Evolutionary conservation across 176 grass and related monocot species (phyloP).

Genomic region (Avena insularis): DNA sequence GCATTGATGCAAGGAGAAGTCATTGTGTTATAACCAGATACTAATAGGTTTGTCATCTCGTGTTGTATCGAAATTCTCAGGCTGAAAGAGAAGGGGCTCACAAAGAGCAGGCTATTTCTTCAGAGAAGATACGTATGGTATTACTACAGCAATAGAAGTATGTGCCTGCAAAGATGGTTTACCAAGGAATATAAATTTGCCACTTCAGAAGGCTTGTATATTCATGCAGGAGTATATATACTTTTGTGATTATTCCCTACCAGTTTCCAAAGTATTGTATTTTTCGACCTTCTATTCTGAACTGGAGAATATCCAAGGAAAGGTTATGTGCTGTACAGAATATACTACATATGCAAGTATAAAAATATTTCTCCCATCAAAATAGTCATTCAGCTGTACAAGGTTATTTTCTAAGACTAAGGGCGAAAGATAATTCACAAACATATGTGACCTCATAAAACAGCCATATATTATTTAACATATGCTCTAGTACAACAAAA

Average conservation of each 20-base stretch:
- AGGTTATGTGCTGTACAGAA: slow-evolving; percentile 26
- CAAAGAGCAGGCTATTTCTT: slow-evolving; percentile 3
- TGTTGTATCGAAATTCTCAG: slow-evolving; percentile 21
- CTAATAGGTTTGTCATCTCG: slow-evolving; percentile 12
- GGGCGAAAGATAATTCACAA: background rate
- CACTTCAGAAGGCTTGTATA: slow-evolving; percentile 19
- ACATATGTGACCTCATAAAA: slow-evolving; percentile 30
- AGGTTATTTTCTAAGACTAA: slow-evolving; percentile 35
- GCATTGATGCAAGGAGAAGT: slow-evolving; percentile 33
- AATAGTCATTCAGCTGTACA: slow-evolving; percentile 41
- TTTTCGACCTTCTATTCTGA: slow-evolving; percentile 17
- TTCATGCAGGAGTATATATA: slow-evolving; percentile 21
- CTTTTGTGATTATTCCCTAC: slow-evolving; percentile 24
- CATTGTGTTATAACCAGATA: slow-evolving; percentile 38
- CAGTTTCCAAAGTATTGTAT: slow-evolving; percentile 25
- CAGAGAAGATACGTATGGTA: slow-evolving; percentile 6
- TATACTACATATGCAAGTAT: background rate
- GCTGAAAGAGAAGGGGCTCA: slow-evolving; percentile 20
- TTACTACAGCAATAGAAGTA: background rate
- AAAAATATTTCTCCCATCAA: slow-evolving; percentile 9
- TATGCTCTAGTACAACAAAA: slow-evolving; percentile 18
- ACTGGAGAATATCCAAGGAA: slow-evolving; percentile 25
- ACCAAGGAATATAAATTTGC: slow-evolving; percentile 29
- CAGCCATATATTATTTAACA: slow-evolving; percentile 28
- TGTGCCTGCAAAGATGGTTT: slow-evolving; percentile 19